Evolutionary conservation across 2,329 filamentous ascomycete species (phyloP).

Genomic region (Aotearoamyces nothofagi): DNA sequence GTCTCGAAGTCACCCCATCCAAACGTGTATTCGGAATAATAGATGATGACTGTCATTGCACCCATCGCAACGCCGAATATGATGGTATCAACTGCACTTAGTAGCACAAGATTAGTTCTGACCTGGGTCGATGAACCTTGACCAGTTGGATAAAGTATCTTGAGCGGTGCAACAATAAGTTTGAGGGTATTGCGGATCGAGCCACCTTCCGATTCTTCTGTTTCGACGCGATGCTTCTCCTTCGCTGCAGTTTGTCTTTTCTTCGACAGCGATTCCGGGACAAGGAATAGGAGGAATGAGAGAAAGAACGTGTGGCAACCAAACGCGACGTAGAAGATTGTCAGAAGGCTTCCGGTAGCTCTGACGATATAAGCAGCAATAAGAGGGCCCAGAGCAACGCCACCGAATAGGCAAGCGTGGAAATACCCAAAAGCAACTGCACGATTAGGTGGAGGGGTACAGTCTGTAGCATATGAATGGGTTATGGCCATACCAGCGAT

Average conservation of each 20-base stretch:
- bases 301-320: constrained; percentile 62
- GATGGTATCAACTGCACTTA: constrained; percentile 69
- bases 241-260: constrained; percentile 55
- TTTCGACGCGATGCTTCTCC: constrained; percentile 43
- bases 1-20: constrained; percentile 71
- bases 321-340: constrained; percentile 74
- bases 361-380: constrained; percentile 68
- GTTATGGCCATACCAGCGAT: constrained; percentile 63
- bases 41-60: constrained; percentile 62
- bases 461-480: constrained; percentile 83
- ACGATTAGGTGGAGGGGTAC: constrained; percentile 63
- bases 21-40: constrained; percentile 73
- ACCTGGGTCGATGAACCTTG: constrained; percentile 42
- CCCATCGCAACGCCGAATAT: constrained; percentile 75
- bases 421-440: constrained; percentile 80
- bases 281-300: constrained; percentile 48
- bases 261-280: constrained; percentile 75
- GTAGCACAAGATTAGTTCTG: constrained; percentile 66
- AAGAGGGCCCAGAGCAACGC: constrained; percentile 77
- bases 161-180: constrained; percentile 65
- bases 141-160: constrained; percentile 61
- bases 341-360: constrained; percentile 56
- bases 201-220: constrained; percentile 18
- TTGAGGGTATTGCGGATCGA: constrained; percentile 20
- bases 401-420: constrained; percentile 75